Evolutionary conservation across 176 grass and related monocot genomes (phyloP).

Genomic region (Paspalum vaginatum): DNA sequence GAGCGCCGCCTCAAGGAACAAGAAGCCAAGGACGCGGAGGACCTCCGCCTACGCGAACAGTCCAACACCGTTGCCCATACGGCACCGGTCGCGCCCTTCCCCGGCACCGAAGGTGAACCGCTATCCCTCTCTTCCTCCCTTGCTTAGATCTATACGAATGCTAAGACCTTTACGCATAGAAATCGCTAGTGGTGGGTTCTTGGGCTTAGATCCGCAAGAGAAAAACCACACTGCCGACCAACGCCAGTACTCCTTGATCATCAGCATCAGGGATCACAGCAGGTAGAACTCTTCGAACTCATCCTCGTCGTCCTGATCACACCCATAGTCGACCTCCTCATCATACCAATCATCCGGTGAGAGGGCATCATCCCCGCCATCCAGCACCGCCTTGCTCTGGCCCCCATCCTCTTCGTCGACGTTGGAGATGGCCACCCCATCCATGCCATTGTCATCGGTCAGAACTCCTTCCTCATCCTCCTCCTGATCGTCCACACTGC

Average conservation of each 20-base stretch:
- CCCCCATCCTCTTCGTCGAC: neutral
- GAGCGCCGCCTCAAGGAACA: too few relatives aligned
- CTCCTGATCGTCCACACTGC: neutral
- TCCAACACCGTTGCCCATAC: too few relatives aligned
- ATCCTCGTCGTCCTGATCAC: neutral
- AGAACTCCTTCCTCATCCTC: too few relatives aligned
- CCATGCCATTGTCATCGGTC: neutral
- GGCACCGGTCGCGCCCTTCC: too few relatives aligned
- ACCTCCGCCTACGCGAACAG: too few relatives aligned
- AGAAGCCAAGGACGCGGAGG: too few relatives aligned
- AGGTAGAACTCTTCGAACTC: slow-evolving; percentile 5
- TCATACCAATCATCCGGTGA: slow-evolving; percentile 31
- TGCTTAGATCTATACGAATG: too few relatives aligned
- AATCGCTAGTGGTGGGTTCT: too few relatives aligned
- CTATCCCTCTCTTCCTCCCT: too few relatives aligned
- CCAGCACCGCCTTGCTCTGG: neutral
- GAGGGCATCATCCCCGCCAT: neutral
- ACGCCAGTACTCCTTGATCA: neutral
- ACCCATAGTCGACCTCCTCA: neutral
- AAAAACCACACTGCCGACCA: neutral
- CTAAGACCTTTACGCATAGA: too few relatives aligned
- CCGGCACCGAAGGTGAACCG: too few relatives aligned
- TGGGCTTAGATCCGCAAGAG: too few relatives aligned
- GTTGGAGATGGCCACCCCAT: neutral
- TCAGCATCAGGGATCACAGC: neutral